Evolutionary conservation across 108 stramenopile genomes (phyloP).

Genomic region (Cyclotella atomus): DNA sequence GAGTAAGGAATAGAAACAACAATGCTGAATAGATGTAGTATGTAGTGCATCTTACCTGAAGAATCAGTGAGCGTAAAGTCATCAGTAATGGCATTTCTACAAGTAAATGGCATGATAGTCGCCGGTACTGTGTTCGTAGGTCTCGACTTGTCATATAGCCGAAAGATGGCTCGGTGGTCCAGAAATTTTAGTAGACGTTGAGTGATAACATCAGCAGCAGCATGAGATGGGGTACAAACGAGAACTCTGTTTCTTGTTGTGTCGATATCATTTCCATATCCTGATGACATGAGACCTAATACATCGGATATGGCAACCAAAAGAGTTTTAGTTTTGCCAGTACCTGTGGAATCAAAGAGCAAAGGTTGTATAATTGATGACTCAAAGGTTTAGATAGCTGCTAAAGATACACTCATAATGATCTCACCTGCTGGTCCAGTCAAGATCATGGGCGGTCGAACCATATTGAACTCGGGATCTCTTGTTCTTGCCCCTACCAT

Average conservation of each 20-base stretch:
- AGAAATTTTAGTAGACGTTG: slow-evolving; percentile 49
- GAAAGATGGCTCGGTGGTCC: slow-evolving; percentile 49
- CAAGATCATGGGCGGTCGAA: slow-evolving; percentile 68
- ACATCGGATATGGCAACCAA: slow-evolving; percentile 52
- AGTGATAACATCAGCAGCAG: slow-evolving; percentile 76
- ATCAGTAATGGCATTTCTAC: slow-evolving; percentile 30
- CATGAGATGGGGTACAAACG: slow-evolving; percentile 76
- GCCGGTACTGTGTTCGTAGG: slow-evolving; percentile 59
- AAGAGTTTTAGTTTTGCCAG: slow-evolving; percentile 68
- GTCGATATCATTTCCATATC: slow-evolving; percentile 5
- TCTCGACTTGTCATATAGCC: slow-evolving; percentile 54
- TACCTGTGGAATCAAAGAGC: not conserved
- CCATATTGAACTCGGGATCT: slow-evolving; percentile 45
- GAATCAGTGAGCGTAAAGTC: slow-evolving; percentile 57
- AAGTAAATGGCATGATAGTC: slow-evolving; percentile 56
- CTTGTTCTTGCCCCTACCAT: slow-evolving; percentile 61
- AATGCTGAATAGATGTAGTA: not conserved
- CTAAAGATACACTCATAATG: not conserved
- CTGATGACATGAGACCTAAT: slow-evolving; percentile 28
- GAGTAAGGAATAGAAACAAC: not conserved
- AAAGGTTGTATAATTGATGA: not conserved
- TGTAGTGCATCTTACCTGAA: not conserved
- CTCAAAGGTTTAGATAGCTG: not conserved
- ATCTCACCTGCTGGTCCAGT: slow-evolving; percentile 68
- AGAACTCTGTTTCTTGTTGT: slow-evolving; percentile 50